Evolutionary conservation across 2,329 filamentous ascomycete genomes (phyloP).

Genomic region (Curvularia lunata): DNA sequence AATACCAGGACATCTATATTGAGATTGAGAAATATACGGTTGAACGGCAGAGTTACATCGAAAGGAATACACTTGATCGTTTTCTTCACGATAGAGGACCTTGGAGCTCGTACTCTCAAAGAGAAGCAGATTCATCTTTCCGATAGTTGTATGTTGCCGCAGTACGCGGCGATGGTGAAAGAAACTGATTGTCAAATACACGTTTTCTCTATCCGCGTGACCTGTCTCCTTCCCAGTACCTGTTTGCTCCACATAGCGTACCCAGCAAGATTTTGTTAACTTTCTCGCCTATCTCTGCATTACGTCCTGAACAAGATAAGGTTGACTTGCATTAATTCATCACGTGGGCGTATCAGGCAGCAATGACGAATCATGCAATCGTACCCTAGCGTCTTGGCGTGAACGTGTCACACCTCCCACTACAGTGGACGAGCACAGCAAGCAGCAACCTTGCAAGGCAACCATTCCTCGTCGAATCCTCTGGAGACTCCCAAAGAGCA

Average conservation of each 20-base stretch:
- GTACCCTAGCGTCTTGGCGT: constrained; percentile 18
- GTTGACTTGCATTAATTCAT: background rate
- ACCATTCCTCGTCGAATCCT: background rate
- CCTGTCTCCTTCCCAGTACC: background rate
- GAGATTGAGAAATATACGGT: background rate
- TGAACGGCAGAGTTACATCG: background rate
- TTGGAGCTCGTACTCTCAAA: constrained; percentile 9
- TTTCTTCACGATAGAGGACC: constrained; percentile 20
- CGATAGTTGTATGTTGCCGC: background rate
- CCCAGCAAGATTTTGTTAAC: too few relatives aligned
- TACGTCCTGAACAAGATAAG: background rate
- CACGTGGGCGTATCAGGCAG: constrained; percentile 8
- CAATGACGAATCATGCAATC: constrained; percentile 5
- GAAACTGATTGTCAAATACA: background rate
- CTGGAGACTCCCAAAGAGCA: background rate
- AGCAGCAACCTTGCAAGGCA: background rate
- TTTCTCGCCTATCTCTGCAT: background rate
- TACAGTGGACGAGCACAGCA: constrained; percentile 8
- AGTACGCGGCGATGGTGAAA: background rate
- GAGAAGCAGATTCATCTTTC: background rate
- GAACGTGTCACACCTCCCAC: constrained; percentile 17
- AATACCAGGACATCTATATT: background rate
- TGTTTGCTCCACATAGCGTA: background rate
- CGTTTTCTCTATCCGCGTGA: background rate
- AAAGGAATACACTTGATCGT: constrained; percentile 12